Evolutionary conservation across 2,329 filamentous ascomycete genomes (phyloP), one percentile per base, ranked within the genome.

Genomic region (Alternaria sp.): DNA sequence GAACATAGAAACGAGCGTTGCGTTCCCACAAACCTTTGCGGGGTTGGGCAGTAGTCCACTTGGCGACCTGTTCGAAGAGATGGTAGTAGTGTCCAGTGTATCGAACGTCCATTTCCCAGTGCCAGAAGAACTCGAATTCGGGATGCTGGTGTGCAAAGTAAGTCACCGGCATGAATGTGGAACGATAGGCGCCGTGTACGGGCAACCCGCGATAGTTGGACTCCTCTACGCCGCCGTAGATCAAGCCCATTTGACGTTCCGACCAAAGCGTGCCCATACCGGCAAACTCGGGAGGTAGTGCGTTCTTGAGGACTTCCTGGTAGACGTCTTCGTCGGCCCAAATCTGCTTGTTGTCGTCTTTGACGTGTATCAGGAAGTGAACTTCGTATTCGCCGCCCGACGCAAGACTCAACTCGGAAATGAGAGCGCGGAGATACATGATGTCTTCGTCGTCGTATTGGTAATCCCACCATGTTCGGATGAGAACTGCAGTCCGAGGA

Each of bases 51-150:
- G 83, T 83, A 2, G 88, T 86, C 87, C 90, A 94, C 44, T 82
- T 80, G 13, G 83, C 83, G 11, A 92, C 81, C 41, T 87, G 85
- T 61, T 89, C 83, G 63, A 94, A 88, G 13, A 94, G 83, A 71
- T 93, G 89, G 77, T 93, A 93, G 80, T 91, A 94, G 78, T 97
- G 92, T 34, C 93, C 92, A 0, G 90, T 95, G 76, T 96, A 96
- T 29, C 92, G 88, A 42, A 93, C 87, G 71, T 97, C 93, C 89
- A 96, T 94, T 77, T 97, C 93, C 91, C 93, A 96, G 66, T 96
- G 91, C 93, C 93, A 97, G 77, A 93, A 92, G 79, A 88, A 91
- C 46, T 96, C 92, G 72, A 93, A 97, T 75, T 96, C 93, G 1
- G 91, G 90, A 77, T 97, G 93, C 69, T 87, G 85, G 72, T 93